These are phyloP conservation scores for Spergularia bocconei DNA, from an alignment of 148 eudicot species.

Conservation along the genomic window DNA sequence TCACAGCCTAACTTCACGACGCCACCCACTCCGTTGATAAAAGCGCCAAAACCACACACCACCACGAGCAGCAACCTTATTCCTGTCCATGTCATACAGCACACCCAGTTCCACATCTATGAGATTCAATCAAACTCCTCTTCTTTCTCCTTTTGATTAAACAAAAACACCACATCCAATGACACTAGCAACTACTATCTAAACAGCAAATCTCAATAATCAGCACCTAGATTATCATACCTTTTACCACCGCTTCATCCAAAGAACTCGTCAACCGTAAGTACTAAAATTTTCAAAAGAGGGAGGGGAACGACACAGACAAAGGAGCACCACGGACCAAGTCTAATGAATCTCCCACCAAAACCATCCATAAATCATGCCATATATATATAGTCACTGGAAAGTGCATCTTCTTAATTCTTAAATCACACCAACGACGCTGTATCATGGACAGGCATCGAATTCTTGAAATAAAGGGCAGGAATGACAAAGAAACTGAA, in stretches of 20 bases:
- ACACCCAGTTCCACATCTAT: conserved; percentile 60
- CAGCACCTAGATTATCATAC: conserved; percentile 8
- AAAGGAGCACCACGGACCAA: no score
- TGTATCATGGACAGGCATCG: no score
- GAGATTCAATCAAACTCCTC: conserved; percentile 37
- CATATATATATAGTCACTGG: no score
- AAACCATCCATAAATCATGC: no score
- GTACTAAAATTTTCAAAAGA: no score
- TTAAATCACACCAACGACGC: no score
- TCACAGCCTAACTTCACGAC: conserved; percentile 31
- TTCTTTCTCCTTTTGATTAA: conserved; percentile 33
- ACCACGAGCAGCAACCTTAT: conserved; percentile 45
- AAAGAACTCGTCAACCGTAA: background rate
- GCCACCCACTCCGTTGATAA: conserved; percentile 31
- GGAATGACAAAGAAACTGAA: no score
- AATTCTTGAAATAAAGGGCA: no score
- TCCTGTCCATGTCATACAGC: conserved; percentile 68
- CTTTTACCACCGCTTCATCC: no score
- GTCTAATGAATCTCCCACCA: no score
- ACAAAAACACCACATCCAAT: conserved; percentile 35
- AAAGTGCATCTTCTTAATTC: no score
- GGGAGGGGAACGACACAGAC: no score
- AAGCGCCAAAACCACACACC: conserved; percentile 40
- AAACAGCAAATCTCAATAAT: conserved; percentile 24
- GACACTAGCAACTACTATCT: conserved; percentile 35